A percentile compares a stretch with the other conserved stretches of the same genome.
Evolutionary conservation across 2,329 filamentous ascomycete genomes (phyloP).

Genomic region (Raffaelea albimanens): DNA sequence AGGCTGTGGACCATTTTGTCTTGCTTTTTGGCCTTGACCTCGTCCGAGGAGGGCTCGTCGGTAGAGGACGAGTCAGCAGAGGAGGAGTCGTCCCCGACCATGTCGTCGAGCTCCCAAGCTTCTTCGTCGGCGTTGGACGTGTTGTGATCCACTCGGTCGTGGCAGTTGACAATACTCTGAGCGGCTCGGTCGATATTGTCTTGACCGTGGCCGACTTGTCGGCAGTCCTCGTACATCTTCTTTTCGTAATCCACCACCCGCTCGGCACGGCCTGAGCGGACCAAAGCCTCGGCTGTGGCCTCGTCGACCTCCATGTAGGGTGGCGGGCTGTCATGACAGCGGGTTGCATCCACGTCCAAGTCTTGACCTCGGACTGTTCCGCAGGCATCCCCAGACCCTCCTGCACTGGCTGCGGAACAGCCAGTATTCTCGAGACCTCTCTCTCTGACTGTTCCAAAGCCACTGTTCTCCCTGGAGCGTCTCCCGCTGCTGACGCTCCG

Average conservation of each 20-base stretch:
- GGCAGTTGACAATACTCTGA: too few species aligned
- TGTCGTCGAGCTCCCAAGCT: conserved; percentile 17
- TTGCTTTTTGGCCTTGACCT: conserved; percentile 12
- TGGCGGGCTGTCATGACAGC: not conserved
- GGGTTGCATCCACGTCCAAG: too few species aligned
- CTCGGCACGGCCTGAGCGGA: too few species aligned
- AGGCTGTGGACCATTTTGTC: not conserved
- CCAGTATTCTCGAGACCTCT: too few species aligned
- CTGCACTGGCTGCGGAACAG: too few species aligned
- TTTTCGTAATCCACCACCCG: not conserved
- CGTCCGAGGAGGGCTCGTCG: conserved; percentile 1
- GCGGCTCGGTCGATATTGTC: conserved; percentile 3
- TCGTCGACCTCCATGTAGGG: conserved; percentile 10
- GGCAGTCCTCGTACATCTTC: conserved; percentile 1
- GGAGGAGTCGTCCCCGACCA: conserved; percentile 12
- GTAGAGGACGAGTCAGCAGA: conserved; percentile 5
- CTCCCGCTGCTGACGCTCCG: too few species aligned
- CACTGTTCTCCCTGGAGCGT: too few species aligned
- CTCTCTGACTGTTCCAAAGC: too few species aligned
- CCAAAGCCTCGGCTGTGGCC: conserved; percentile 3
- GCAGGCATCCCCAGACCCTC: too few species aligned
- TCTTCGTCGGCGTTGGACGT: conserved; percentile 10
- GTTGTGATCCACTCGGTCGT: too few species aligned
- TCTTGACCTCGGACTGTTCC: too few species aligned
- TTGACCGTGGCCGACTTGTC: too few species aligned